A percentile compares a stretch with the other conserved stretches of the same genome.
Evolutionary conservation across 192 early-diverging fungal species (phyloP).

Genomic region (Coemansia sp.): DNA sequence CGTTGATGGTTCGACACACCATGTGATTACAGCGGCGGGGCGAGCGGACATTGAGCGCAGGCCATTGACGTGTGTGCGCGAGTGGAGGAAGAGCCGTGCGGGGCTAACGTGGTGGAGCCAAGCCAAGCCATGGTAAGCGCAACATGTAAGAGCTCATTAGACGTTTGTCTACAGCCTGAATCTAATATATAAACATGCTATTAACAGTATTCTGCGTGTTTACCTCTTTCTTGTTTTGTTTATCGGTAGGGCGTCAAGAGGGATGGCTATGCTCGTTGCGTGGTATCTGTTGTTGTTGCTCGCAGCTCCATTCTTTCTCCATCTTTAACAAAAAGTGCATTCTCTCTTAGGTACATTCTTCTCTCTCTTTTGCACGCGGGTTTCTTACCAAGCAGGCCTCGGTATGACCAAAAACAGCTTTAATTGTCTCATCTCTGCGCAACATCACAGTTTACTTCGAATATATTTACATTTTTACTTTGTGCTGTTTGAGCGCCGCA

Average conservation of each 20-base stretch:
- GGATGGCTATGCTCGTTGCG: slow-evolving; percentile 17
- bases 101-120: slow-evolving; percentile 49
- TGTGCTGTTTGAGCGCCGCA: background rate
- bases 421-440: background rate
- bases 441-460: too few species aligned
- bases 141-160: slow-evolving; percentile 5
- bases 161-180: slow-evolving; percentile 1
- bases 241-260: slow-evolving; percentile 18
- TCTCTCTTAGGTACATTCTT: slow-evolving; percentile 1
- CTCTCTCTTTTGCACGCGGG: background rate
- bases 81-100: slow-evolving; percentile 41
- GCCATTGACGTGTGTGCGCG: slow-evolving; percentile 51
- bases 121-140: slow-evolving; percentile 45
- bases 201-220: background rate
- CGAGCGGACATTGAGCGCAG: slow-evolving; percentile 31
- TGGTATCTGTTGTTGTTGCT: slow-evolving; percentile 30
- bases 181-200: slow-evolving; percentile 2
- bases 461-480: background rate
- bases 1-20: slow-evolving; percentile 47
- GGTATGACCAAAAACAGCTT: background rate
- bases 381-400: background rate
- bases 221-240: background rate
- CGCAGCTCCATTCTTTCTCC: slow-evolving; percentile 15
- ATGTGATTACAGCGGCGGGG: slow-evolving; percentile 24
- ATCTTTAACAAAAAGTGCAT: slow-evolving; percentile 7